Evolutionary conservation across 2,329 filamentous ascomycete species (phyloP), one percentile per base, ranked within the genome.

Genomic region (Sporothrix protearum): DNA sequence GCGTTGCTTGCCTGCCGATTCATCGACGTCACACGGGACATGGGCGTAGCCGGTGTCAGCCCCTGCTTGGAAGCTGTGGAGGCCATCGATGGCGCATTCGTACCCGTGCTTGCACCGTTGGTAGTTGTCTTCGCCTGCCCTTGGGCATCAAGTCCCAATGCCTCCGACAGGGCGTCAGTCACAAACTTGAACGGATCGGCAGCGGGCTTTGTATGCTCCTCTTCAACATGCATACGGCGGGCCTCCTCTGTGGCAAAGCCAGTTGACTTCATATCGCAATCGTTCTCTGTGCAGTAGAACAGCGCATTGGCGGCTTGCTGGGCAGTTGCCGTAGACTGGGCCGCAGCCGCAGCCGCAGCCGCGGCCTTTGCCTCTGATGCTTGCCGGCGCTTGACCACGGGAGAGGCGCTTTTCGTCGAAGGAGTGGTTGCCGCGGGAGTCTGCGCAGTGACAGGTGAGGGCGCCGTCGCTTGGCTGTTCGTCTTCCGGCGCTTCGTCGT

Each of bases 181-280:
- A 82, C 79, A 76, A 85, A 91, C 74, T 85, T 85, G 71, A 83
- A 57, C 2, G 88, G 87, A 72, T 90, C 80, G 73, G 87, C 81
- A 55, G 81, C 79, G 6, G 88, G 88, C 76, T 84, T 85, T 28
- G 83, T 79, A 74, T 91, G 88, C 76, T 89, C 87, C 71, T 89
- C 85, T n/a, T 86, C 81, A 8, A 83, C 78, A 75, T 91, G 88
- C 12, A 79, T 77, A 70, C 84, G 83, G 66, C 85, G 81, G 14
- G 83, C 83, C 74, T 89, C 86, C 73, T 89, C 85, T 7, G 80
- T 87, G 1, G 83, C 76, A 75, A 89, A 90, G 0, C 83, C 85
- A 14, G 81, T 79, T 1, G 76, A 77, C 9, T 83, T 82, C 74
- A 81, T 81, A 36, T 88, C 86, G 75, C 88, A 91, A 45, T 85